Evolutionary conservation across 306 rosid species (phyloP), one percentile per base, ranked within the genome.

Genomic region (Quercus gilva): DNA sequence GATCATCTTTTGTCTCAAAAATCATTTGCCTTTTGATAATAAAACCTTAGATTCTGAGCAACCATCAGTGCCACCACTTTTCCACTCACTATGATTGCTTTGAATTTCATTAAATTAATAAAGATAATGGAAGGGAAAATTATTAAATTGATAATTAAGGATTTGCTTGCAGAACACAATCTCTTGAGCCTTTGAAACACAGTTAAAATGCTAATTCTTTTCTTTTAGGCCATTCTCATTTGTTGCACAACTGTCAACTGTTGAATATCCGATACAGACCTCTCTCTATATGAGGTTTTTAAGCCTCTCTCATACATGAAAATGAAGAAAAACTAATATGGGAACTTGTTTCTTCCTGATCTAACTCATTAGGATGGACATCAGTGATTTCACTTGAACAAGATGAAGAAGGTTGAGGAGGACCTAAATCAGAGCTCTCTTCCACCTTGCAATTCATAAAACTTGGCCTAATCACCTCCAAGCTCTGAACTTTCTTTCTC

Each of bases 391-490:
- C 85, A 74, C 82, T 85, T 5, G 69, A 41, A 81, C 81, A 71
- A 4, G 92, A 85, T 4, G 89, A 77, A 61, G 80, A 73, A 57
- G 81, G 83, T 19, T 87, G 37, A 0, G 87, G 85, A 56, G 86
- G 69, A 19, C 71, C 49, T 8, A 71, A 61, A 33, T 20, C 37
- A 8, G 20, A 26, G n/a, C 26, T 70, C 59, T 25, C 1, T 26
- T 82, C 87, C 55, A 9, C n/a, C 6, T 19, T 53, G 55, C 35
- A 80, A 80, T 88, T 84, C 25, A 82, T 67, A 56, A 69, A 57
- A 55, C 20, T 77, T 53, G 83, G 79, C 52, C 71, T 1, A 3
- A 2, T 33, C n/a, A 26, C 74, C 5, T 55, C 77, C 21, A 60
- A 58, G 73, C 69, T 77, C 58, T 20, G 55, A n/a, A 18, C 29